phyloP scores from a whole-genome alignment of 352 stramenopile species.

The Sclerospora graminicola region DNA sequence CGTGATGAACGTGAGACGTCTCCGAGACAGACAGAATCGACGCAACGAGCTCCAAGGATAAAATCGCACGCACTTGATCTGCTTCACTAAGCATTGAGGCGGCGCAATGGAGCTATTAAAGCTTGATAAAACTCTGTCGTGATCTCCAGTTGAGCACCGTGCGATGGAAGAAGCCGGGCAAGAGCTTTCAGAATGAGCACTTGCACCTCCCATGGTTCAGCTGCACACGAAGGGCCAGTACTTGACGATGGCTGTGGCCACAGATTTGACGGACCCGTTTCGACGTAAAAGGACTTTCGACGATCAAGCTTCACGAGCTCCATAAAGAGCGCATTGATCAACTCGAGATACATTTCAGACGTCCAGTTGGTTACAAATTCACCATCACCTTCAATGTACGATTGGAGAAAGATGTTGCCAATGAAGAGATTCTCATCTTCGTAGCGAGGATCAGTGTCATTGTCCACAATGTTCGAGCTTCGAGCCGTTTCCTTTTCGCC shows the following conservation, averaged over 20 bases:
- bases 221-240: constrained; percentile 13
- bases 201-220: constrained; percentile 67
- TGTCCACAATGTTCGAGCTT: constrained; percentile 9
- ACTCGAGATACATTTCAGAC: constrained; percentile 50
- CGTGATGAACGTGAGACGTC: constrained; percentile 37
- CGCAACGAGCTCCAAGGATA: constrained; percentile 62
- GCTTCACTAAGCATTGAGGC: constrained; percentile 56
- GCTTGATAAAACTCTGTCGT: constrained; percentile 45
- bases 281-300: constrained; percentile 41
- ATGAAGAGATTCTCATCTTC: constrained; percentile 61
- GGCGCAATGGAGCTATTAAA: constrained; percentile 46
- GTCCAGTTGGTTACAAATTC: constrained; percentile 73
- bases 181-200: constrained; percentile 72
- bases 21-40: constrained; percentile 42
- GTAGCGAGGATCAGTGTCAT: constrained; percentile 15
- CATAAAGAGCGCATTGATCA: constrained; percentile 57
- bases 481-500: constrained; percentile 4
- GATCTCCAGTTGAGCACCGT: constrained; percentile 46
- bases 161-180: constrained; percentile 40
- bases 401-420: constrained; percentile 70
- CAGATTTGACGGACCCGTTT: constrained; percentile 9
- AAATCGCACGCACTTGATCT: constrained; percentile 67
- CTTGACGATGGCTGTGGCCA: constrained; percentile 7
- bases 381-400: constrained; percentile 72
- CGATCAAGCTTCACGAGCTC: constrained; percentile 37